A percentile compares a stretch with the other conserved stretches of the same genome.
Conservation (phyloP, 768 basidiomycete species). For the Mycena belliarum region DNA sequence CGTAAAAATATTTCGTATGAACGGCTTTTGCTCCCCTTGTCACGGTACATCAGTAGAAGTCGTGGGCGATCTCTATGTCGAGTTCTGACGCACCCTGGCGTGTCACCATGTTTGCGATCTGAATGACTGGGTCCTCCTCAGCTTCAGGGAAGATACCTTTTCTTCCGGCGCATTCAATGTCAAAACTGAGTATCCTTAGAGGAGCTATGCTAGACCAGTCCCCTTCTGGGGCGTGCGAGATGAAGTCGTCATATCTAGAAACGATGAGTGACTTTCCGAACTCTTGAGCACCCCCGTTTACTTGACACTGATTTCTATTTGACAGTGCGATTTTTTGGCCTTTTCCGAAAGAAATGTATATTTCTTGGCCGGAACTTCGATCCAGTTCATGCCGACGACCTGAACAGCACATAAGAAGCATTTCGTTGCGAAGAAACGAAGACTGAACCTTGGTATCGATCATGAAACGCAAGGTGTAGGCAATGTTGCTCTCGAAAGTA, state of each 20-base stretch:
- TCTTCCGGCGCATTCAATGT: slow-evolving; percentile 98
- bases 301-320: slow-evolving; percentile 83
- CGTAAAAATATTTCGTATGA: slow-evolving; percentile 95
- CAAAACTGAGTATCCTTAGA: slow-evolving; percentile 91
- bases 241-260: slow-evolving; percentile 76
- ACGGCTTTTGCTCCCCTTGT: slow-evolving; percentile 86
- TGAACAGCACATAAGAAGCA: slow-evolving; percentile 29
- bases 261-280: not conserved
- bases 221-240: slow-evolving; percentile 90
- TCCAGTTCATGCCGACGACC: slow-evolving; percentile 99
- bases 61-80: too few species aligned
- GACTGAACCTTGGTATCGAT: slow-evolving; percentile 84
- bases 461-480: slow-evolving; percentile 93
- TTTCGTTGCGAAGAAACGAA: not conserved
- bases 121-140: slow-evolving; percentile 89
- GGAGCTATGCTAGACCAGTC: slow-evolving; percentile 93
- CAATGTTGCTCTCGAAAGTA: slow-evolving; percentile 95
- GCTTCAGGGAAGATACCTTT: slow-evolving; percentile 98
- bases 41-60: not conserved
- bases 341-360: slow-evolving; percentile 64
- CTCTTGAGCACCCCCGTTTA: slow-evolving; percentile 35
- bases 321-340: slow-evolving; percentile 77
- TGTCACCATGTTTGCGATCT: slow-evolving; percentile 99
- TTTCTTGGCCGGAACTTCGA: slow-evolving; percentile 84
- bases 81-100: slow-evolving; percentile 70